These are phyloP conservation scores for Globisporangium orthogonon DNA, from an alignment of 352 stramenopile genomes.

Conservation along the genomic window DNA sequence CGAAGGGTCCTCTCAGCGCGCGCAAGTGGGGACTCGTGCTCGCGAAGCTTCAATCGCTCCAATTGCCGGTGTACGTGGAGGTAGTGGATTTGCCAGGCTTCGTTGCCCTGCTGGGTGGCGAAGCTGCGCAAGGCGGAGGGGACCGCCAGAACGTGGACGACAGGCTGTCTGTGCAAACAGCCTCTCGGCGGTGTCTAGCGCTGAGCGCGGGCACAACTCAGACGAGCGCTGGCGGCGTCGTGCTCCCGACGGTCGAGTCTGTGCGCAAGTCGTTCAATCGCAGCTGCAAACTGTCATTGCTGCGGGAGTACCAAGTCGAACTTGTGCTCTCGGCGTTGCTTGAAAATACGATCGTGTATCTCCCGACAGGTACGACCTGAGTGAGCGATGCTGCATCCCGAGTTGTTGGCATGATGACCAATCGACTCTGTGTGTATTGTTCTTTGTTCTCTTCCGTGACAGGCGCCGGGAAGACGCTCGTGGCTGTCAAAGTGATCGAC, in stretches of 20 bases:
- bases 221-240: constrained; percentile 1
- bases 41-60: constrained; percentile 20
- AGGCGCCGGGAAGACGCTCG: constrained; percentile 67
- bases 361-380: constrained; percentile 41
- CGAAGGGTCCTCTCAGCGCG: not conserved
- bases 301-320: constrained; percentile 68
- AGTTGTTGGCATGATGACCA: not conserved
- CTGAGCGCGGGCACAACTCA: not conserved
- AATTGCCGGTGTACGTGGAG: constrained; percentile 18
- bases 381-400: not conserved
- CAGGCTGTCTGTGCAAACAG: constrained; percentile 4
- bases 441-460: not conserved
- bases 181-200: not conserved
- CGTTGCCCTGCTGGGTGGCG: not conserved
- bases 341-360: constrained; percentile 77
- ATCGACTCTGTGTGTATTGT: not conserved
- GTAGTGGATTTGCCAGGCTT: constrained; percentile 10
- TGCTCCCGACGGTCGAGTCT: constrained; percentile 22
- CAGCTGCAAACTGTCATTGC: constrained; percentile 32
- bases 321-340: constrained; percentile 56
- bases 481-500: constrained; percentile 69
- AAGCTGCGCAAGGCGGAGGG: not conserved
- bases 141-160: constrained; percentile 2
- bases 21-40: constrained; percentile 36
- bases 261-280: constrained; percentile 25